Percentiles rank a stretch among this genome's conserved stretches.
phyloP scores from a whole-genome alignment of 2,329 filamentous ascomycete genomes.

The Cladophialophora psammophila region DNA sequence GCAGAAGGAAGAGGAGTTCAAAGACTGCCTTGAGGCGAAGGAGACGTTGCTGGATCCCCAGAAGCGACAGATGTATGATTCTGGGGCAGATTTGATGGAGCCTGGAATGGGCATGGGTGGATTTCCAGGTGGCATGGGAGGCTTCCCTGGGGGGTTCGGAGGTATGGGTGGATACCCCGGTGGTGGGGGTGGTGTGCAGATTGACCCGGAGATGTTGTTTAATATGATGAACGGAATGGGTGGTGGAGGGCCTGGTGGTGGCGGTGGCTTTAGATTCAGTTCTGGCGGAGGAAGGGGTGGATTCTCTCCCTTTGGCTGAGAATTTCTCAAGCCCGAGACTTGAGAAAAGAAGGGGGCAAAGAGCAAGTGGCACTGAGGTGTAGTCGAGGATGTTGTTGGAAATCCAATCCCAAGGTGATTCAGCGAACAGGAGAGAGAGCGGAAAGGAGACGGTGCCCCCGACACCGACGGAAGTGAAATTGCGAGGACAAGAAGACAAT shows the following conservation, averaged over 20 bases:
- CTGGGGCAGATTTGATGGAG: slow-evolving; percentile 88
- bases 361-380: background rate
- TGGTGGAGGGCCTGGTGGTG: slow-evolving; percentile 36
- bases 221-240: slow-evolving; percentile 56
- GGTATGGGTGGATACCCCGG: slow-evolving; percentile 48
- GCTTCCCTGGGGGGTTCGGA: slow-evolving; percentile 45
- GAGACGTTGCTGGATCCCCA: slow-evolving; percentile 93
- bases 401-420: background rate
- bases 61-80: slow-evolving; percentile 92
- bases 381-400: background rate
- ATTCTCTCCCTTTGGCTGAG: slow-evolving; percentile 37
- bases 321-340: background rate
- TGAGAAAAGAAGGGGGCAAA: background rate
- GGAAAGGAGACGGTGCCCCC: background rate
- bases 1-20: slow-evolving; percentile 88
- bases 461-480: background rate
- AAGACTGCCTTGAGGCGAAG: slow-evolving; percentile 97
- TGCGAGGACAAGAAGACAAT: background rate
- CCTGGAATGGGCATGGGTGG: slow-evolving; percentile 70
- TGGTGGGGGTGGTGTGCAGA: slow-evolving; percentile 48
- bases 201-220: slow-evolving; percentile 48
- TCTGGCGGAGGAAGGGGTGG: slow-evolving; percentile 38
- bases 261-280: slow-evolving; percentile 36
- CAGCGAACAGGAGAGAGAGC: background rate
- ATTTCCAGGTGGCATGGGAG: slow-evolving; percentile 53